phyloP scores from a whole-genome alignment of 352 stramenopile genomes.

The Albugo laibachii region DNA sequence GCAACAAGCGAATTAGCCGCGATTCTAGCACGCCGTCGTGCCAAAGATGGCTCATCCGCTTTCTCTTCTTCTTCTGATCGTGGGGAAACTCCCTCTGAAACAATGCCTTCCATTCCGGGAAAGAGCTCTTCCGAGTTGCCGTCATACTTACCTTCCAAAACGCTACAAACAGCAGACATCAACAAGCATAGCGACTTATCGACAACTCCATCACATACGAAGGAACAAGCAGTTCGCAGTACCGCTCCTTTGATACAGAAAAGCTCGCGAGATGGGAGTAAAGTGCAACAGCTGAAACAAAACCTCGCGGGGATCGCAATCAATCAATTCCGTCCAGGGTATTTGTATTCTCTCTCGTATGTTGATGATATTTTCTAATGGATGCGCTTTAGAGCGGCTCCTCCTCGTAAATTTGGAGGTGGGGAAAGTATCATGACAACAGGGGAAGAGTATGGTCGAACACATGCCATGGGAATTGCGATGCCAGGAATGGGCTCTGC shows the following conservation, averaged over 20 bases:
- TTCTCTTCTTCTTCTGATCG: not conserved
- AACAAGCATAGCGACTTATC: constrained; percentile 1
- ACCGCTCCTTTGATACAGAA: not conserved
- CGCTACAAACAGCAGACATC: no score
- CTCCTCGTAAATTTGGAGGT: constrained; percentile 3
- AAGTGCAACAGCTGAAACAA: constrained; percentile 59
- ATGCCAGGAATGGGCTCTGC: constrained; percentile 68
- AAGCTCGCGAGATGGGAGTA: constrained; percentile 6
- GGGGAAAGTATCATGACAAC: constrained; percentile 60
- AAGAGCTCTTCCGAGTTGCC: no score
- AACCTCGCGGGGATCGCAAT: constrained; percentile 60
- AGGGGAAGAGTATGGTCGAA: constrained; percentile 58
- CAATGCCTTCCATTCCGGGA: no score
- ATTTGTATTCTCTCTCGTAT: not conserved
- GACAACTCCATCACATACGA: not conserved
- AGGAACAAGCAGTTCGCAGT: not conserved
- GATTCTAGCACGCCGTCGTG: constrained; percentile 55
- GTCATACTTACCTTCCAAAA: no score
- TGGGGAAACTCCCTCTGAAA: not conserved
- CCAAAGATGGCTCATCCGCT: constrained; percentile 21
- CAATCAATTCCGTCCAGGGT: constrained; percentile 47
- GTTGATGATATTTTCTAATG: constrained; percentile 1
- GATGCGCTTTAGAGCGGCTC: not conserved
- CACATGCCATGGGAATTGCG: constrained; percentile 33
- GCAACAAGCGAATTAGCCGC: constrained; percentile 64